A percentile compares a stretch with the other conserved stretches of the same genome.
Evolutionary conservation across 129 eudicot species (phyloP).

Genomic region (Mikania micrantha): DNA sequence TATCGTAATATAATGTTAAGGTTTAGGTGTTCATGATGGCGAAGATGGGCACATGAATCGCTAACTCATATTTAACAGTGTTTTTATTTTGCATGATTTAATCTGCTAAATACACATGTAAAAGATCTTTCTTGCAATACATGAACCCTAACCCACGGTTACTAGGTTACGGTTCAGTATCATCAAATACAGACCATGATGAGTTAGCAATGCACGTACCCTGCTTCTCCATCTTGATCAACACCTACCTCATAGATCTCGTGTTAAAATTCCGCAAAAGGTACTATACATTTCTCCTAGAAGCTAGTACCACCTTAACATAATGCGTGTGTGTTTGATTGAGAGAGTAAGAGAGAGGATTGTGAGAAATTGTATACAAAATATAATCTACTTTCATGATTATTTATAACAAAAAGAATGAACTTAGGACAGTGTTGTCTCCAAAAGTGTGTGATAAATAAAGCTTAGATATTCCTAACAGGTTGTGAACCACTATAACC

Average conservation of each 20-base stretch:
- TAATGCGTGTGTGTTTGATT: not conserved
- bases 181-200: too few relatives aligned
- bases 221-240: slow-evolving; percentile 99
- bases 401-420: slow-evolving; percentile 35
- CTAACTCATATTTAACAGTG: slow-evolving; percentile 34
- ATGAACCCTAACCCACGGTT: not conserved
- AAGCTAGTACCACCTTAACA: slow-evolving; percentile 2
- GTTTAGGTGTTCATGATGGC: slow-evolving; percentile 78
- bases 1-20: not conserved
- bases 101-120: slow-evolving; percentile 32
- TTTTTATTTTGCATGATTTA: too few relatives aligned
- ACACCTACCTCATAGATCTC: slow-evolving; percentile 49
- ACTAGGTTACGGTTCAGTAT: not conserved
- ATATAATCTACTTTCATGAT: slow-evolving; percentile 17
- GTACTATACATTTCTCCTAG: slow-evolving; percentile 4
- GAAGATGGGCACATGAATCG: slow-evolving; percentile 92
- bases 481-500: slow-evolving; percentile 35
- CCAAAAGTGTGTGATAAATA: slow-evolving; percentile 1
- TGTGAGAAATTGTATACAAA: not conserved
- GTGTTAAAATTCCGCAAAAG: slow-evolving; percentile 5
- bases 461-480: slow-evolving; percentile 29
- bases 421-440: slow-evolving; percentile 19
- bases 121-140: not conserved
- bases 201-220: slow-evolving; percentile 96
- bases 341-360: not conserved